Evolutionary conservation across 2,329 filamentous ascomycete genomes (phyloP), one percentile per base, ranked within the genome.

Genomic region (Apiospora aurea): DNA sequence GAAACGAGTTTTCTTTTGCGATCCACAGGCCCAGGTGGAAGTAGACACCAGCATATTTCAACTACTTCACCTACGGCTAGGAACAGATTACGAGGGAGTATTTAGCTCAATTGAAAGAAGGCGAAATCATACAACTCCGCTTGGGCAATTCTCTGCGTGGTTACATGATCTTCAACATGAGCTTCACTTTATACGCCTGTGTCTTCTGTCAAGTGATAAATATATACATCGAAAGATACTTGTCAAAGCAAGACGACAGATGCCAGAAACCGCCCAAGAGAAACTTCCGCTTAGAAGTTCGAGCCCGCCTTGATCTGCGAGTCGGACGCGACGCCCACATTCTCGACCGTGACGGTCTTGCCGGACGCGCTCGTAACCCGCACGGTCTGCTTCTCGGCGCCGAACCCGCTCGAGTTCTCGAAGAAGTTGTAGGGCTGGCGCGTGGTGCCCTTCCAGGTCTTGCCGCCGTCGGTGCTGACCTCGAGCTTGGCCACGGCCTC

Each of bases 351-450:
- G 16, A 92, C 82, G 0, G 77, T 83, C 74, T 84, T 82, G 0
- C 90, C 90, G 61, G 83, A 84, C 2, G 81, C 77, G 73, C 87
- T 86, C 0, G 89, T 91, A 49, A 91, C 83, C 73, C 84, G 85
- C 47, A 92, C 83, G 74, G 87, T 84, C 1, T 92, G 88, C 3
- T 79, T 85, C 11, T 83, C 80, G 0, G 84, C 85, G 0, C 89
- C 87, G 75, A 89, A 91, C 0, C 90, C 90, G 72, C 84, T 82
- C 0, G 82, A 72, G 75, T 90, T 85, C 83, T 92, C 86, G 66
- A 92, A 92, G 82, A 86, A 92, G 84, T 92, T 89, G 79, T 90
- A 90, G 41, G 82, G 80, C 71, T 84, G 79, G 67, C 90, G 83
- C 2, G 81, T 83, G 0, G 90, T 91, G n/a, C 78, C 69, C 79